A percentile compares a stretch with the other conserved stretches of the same genome.
phyloP scores from a whole-genome alignment of 2,329 filamentous ascomycete genomes.

The Polytolypa hystricis region DNA sequence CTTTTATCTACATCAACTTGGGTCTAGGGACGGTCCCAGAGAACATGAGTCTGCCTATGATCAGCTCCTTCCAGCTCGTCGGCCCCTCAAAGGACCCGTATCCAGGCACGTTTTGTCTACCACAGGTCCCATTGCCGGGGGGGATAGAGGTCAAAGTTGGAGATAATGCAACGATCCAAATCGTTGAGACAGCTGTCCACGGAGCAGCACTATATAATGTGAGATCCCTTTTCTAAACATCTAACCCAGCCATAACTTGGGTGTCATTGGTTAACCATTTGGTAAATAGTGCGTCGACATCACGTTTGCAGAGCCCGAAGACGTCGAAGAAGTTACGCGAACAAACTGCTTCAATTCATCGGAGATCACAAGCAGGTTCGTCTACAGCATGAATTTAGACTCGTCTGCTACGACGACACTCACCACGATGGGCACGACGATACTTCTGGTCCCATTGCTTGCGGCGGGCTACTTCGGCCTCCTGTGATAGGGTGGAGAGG shows the following conservation, averaged over 20 bases:
- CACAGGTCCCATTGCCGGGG: conserved; percentile 72
- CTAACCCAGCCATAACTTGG: not conserved
- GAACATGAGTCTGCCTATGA: conserved; percentile 82
- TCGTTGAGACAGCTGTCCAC: conserved; percentile 73
- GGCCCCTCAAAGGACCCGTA: conserved; percentile 78
- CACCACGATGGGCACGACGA: too few relatives aligned
- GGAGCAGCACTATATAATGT: conserved; percentile 75
- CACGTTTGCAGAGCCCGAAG: conserved; percentile 68
- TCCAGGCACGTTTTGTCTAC: conserved; percentile 77
- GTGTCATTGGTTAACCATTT: not conserved
- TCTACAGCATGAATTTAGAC: too few relatives aligned
- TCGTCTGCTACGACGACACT: too few relatives aligned
- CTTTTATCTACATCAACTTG: conserved; percentile 82
- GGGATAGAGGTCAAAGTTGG: conserved; percentile 62
- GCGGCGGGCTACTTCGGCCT: too few relatives aligned
- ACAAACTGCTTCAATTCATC: conserved; percentile 90
- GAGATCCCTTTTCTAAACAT: conserved; percentile 25
- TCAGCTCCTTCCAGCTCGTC: conserved; percentile 67
- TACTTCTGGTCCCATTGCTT: too few relatives aligned
- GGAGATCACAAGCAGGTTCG: too few relatives aligned
- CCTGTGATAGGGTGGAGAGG: too few relatives aligned
- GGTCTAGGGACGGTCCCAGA: conserved; percentile 69
- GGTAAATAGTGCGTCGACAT: conserved; percentile 75
- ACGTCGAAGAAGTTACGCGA: conserved; percentile 63
- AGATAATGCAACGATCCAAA: conserved; percentile 83